Base-by-base conservation (phyloP, 2,329 filamentous ascomycete genomes). In the Zymoseptoria pseudotritici region DNA sequence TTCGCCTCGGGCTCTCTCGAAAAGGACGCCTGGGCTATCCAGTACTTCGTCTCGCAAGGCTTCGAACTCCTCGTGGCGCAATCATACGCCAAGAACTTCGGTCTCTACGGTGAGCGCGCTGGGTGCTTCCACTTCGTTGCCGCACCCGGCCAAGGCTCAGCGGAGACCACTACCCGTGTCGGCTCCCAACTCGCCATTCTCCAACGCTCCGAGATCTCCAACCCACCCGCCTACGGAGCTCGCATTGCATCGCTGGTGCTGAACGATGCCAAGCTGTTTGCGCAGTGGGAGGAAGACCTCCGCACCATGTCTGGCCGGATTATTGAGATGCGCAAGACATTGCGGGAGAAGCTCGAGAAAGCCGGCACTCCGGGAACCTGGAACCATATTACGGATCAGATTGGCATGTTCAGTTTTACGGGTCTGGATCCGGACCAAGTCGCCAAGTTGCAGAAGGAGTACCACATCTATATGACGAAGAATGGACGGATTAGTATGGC, bases 401-500 rank as follows among this genome's bases (percentile, higher is more conserved):
- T 99, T 73, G 94, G 94, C 79, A 99, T 99, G 94, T 99, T 99
- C 79, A 93, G 88, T 75, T 99, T 96, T 75, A 95, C 90, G 0
- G 90, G 90, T 11, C 77, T 95, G 73, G 83, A 75, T 11, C 88
- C 91, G 77, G 73, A 83, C 63, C 90, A 94, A 73, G 90, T 93
- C 7, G 55, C 83, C 67, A 86, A 84, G 77, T 78, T 94, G 63
- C 82, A 87, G 56, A 80, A 85, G 62, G 83, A 89, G 55, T 84
- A 81, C 61, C 90, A 94, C 74, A 82, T 94, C 57, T 94, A 94
- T 78, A 92, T 93, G 79, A 97, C 93, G 66, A 97, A 97, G 84
- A 99, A 99, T 72, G 94, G 94, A 21, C 88, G 94, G 54, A 96
- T 97, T 77, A 95, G 90, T 73, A 97, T 99, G 93, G 94, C 94